A percentile compares a stretch with the other conserved stretches of the same genome.
Conservation (phyloP, 192 early-diverging fungal species). For the Backusella westeae region DNA sequence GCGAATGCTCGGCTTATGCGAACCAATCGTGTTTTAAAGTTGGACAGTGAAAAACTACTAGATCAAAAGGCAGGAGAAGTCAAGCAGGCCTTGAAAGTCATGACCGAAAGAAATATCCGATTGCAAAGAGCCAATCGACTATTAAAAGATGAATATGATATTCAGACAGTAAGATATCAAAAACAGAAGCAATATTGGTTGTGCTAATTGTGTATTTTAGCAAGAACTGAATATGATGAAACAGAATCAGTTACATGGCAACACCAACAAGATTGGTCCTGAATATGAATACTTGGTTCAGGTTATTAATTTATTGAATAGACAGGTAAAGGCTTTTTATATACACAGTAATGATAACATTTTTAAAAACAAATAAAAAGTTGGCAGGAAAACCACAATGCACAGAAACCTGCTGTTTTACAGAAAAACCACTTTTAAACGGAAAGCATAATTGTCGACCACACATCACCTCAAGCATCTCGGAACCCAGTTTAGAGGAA, state of each 20-base stretch:
- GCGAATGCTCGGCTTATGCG: constrained; percentile 34
- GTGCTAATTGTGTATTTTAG: background rate
- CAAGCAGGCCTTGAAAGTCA: constrained; percentile 26
- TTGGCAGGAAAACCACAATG: constrained; percentile 29
- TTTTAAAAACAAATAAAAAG: background rate
- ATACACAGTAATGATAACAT: background rate
- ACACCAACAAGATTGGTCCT: constrained; percentile 34
- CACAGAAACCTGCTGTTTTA: constrained; percentile 36
- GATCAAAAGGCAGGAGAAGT: constrained; percentile 32
- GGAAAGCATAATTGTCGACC: constrained; percentile 39
- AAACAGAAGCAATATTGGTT: background rate
- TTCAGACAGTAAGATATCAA: constrained; percentile 16
- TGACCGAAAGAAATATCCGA: constrained; percentile 24
- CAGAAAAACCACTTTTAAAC: constrained; percentile 23
- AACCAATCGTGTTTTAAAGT: constrained; percentile 31
- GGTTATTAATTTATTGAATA: constrained; percentile 37
- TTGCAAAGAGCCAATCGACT: constrained; percentile 31
- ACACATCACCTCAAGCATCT: constrained; percentile 27
- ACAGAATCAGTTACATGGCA: constrained; percentile 22
- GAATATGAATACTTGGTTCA: constrained; percentile 46
- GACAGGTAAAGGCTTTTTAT: constrained; percentile 24
- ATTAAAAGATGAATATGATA: constrained; percentile 25
- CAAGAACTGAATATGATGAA: constrained; percentile 27
- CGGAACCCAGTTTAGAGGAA: constrained; percentile 17
- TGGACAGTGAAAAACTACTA: constrained; percentile 29